A percentile compares a stretch with the other conserved stretches of the same genome.
Conservation (phyloP, 2,329 filamentous ascomycete genomes). For the Cyclaneusma minus region DNA sequence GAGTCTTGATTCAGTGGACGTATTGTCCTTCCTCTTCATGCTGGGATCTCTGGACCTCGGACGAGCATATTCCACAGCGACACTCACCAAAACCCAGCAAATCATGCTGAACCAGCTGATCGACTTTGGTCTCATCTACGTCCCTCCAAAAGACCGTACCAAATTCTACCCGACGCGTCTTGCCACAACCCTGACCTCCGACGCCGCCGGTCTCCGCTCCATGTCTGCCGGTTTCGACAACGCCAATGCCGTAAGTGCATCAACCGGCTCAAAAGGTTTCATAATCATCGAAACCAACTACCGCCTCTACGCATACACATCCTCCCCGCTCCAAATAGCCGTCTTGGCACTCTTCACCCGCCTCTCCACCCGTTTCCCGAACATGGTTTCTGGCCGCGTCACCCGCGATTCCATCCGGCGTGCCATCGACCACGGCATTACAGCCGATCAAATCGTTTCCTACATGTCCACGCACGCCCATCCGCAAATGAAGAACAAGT, state of each 20-base stretch:
- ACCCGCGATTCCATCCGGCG: constrained; percentile 77
- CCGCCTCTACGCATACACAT: constrained; percentile 91
- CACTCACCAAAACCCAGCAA: constrained; percentile 64
- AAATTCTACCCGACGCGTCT: constrained; percentile 84
- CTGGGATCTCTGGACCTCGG: constrained; percentile 87
- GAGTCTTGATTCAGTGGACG: constrained; percentile 77
- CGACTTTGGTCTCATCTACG: constrained; percentile 86
- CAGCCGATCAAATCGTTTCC: constrained; percentile 83
- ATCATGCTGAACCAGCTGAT: constrained; percentile 83
- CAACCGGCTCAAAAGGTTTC: constrained; percentile 47
- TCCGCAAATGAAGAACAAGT: constrained; percentile 64
- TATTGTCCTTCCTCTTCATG: constrained; percentile 91
- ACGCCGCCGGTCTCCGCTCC: constrained; percentile 52
- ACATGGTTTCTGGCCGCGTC: constrained; percentile 83
- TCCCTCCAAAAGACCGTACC: constrained; percentile 39
- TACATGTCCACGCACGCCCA: constrained; percentile 90
- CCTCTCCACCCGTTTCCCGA: constrained; percentile 80
- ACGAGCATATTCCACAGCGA: constrained; percentile 74
- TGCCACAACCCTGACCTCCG: constrained; percentile 78
- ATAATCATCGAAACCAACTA: constrained; percentile 98
- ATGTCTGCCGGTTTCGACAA: constrained; percentile 54
- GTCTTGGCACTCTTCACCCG: constrained; percentile 82
- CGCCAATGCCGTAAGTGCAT: constrained; percentile 27
- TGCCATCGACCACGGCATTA: constrained; percentile 83
- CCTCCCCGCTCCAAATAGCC: constrained; percentile 83